A percentile compares a stretch with the other conserved stretches of the same genome.
Conservation (phyloP, 768 basidiomycete genomes). For the Royoungia palumana region DNA sequence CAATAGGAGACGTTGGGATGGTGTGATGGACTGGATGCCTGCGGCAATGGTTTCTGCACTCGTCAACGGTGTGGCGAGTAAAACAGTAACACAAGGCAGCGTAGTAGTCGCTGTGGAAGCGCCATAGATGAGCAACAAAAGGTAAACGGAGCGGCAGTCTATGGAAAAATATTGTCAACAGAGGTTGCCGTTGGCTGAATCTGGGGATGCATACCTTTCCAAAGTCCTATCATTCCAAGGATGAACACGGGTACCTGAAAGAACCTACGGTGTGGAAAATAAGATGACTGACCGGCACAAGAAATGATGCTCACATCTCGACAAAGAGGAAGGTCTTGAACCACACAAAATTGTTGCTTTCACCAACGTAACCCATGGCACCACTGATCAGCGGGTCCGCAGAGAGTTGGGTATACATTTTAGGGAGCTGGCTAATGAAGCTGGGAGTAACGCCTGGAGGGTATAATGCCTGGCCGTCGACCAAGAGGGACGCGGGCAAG, state of each 20-base stretch:
- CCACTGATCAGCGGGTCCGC: slow-evolving; percentile 66
- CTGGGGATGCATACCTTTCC: slow-evolving; percentile 39
- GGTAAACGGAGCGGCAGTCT: slow-evolving; percentile 54
- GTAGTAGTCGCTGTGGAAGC: slow-evolving; percentile 79
- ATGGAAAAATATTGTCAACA: slow-evolving; percentile 4
- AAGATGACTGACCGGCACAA: background rate
- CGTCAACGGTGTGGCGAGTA: slow-evolving; percentile 53
- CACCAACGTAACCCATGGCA: slow-evolving; percentile 41
- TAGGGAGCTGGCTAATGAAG: slow-evolving; percentile 41
- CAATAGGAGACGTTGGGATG: slow-evolving; percentile 52
- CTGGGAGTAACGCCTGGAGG: slow-evolving; percentile 49
- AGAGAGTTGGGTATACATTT: slow-evolving; percentile 53
- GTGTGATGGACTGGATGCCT: slow-evolving; percentile 40
- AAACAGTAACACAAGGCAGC: slow-evolving; percentile 60
- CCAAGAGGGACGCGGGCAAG: slow-evolving; percentile 60
- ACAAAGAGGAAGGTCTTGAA: slow-evolving; percentile 61
- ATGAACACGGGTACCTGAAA: slow-evolving; percentile 80
- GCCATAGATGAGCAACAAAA: slow-evolving; percentile 67
- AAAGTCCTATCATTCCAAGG: slow-evolving; percentile 59
- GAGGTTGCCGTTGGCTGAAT: background rate
- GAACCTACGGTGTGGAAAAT: slow-evolving; percentile 26
- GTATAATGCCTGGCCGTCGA: slow-evolving; percentile 71
- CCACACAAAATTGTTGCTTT: slow-evolving; percentile 46
- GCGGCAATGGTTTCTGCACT: slow-evolving; percentile 30
- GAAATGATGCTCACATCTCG: slow-evolving; percentile 47